These are phyloP conservation scores for Arthroderma uncinatum DNA, from an alignment of 2,329 filamentous ascomycete genomes.

Conservation along the genomic window DNA sequence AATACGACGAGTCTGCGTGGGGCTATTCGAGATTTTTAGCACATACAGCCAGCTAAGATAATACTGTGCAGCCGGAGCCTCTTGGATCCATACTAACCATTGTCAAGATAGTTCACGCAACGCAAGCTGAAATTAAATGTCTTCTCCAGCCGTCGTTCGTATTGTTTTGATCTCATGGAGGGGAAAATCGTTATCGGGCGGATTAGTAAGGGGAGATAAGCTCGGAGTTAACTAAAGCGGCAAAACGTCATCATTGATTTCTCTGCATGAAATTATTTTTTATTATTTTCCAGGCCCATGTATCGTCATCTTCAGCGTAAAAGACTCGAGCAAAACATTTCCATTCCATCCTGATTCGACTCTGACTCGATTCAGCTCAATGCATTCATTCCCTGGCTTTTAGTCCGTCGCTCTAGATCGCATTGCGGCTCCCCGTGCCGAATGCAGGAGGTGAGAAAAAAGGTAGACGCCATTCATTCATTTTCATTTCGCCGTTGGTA, in stretches of 20 bases:
- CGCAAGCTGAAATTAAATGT: slow-evolving; percentile 9
- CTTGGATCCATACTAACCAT: background rate
- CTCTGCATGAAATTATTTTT: background rate
- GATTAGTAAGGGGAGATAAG: slow-evolving; percentile 3
- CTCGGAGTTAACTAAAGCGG: background rate
- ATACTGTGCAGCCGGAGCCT: background rate
- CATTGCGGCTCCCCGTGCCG: background rate
- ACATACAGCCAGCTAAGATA: background rate
- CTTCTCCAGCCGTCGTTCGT: background rate
- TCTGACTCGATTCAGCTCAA: background rate
- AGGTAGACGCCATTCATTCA: background rate
- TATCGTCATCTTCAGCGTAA: background rate
- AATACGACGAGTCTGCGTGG: slow-evolving; percentile 40
- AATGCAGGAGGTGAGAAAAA: background rate
- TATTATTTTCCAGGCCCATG: background rate
- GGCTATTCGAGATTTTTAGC: slow-evolving; percentile 24
- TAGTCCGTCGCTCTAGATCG: background rate
- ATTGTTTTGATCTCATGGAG: background rate
- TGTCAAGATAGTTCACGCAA: background rate
- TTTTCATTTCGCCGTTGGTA: background rate
- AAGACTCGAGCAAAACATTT: background rate
- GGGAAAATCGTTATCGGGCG: background rate
- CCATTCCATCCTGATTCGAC: background rate
- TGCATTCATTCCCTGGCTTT: background rate
- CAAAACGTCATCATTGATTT: background rate